These are phyloP conservation scores for Exophiala alcalophila DNA, from an alignment of 2,329 filamentous ascomycete species.

Conservation along the genomic window DNA sequence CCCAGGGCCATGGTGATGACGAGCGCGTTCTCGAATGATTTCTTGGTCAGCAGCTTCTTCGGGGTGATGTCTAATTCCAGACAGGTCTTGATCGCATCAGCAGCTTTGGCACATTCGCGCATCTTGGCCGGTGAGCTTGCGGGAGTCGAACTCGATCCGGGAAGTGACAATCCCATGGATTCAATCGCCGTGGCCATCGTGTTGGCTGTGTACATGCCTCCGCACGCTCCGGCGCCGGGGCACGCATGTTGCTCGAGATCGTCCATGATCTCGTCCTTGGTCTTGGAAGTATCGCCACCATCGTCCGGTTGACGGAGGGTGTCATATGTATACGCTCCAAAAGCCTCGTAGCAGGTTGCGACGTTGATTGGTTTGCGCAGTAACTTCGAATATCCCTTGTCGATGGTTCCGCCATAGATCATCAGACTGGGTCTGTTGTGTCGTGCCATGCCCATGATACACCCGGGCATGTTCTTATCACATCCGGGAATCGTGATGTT, in stretches of 20 bases:
- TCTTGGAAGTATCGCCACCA: conserved; percentile 58
- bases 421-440: conserved; percentile 91
- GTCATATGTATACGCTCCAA: conserved; percentile 77
- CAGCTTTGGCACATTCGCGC: conserved; percentile 79
- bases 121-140: conserved; percentile 78
- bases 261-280: conserved; percentile 72
- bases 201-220: conserved; percentile 89
- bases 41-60: conserved; percentile 73
- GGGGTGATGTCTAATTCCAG: conserved; percentile 82
- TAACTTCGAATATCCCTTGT: conserved; percentile 75
- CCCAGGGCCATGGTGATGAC: conserved; percentile 91
- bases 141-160: conserved; percentile 79
- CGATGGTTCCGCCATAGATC: conserved; percentile 92
- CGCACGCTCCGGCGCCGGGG: conserved; percentile 74
- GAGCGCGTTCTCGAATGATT: conserved; percentile 81
- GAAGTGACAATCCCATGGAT: conserved; percentile 78
- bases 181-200: conserved; percentile 91
- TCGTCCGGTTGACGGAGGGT: conserved; percentile 65
- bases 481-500: conserved; percentile 91
- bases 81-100: conserved; percentile 71
- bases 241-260: conserved; percentile 80
- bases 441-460: conserved; percentile 83
- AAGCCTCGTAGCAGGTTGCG: conserved; percentile 81
- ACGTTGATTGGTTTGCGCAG: conserved; percentile 82
- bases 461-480: conserved; percentile 97